A percentile compares a stretch with the other conserved stretches of the same genome.
phyloP scores from a whole-genome alignment of 768 basidiomycete genomes.

The Cystobasidium onofrii region DNA sequence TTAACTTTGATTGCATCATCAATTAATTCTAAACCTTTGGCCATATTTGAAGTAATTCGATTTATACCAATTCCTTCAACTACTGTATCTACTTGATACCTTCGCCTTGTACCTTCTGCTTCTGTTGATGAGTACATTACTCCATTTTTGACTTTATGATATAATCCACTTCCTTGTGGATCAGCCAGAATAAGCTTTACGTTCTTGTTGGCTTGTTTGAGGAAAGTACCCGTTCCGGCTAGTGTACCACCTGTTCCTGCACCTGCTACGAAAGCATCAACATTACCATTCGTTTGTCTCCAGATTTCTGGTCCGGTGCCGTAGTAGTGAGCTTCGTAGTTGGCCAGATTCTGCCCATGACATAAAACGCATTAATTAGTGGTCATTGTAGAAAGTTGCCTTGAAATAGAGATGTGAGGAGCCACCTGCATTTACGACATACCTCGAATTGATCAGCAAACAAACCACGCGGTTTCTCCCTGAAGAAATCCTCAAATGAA shows the following conservation, averaged over 20 bases:
- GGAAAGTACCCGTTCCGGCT: slow-evolving; percentile 67
- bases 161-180: slow-evolving; percentile 88
- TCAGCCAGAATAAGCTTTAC: slow-evolving; percentile 71
- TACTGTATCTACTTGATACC: slow-evolving; percentile 86
- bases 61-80: slow-evolving; percentile 72
- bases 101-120: slow-evolving; percentile 80
- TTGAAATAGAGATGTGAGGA: no score
- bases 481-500: slow-evolving; percentile 36
- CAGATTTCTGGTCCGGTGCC: slow-evolving; percentile 94
- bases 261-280: slow-evolving; percentile 81
- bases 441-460: slow-evolving; percentile 96
- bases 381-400: no score
- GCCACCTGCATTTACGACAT: no score
- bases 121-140: slow-evolving; percentile 94
- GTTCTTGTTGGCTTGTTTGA: slow-evolving; percentile 65
- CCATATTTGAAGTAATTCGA: slow-evolving; percentile 80
- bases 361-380: background rate
- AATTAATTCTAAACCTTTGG: slow-evolving; percentile 70
- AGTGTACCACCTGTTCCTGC: slow-evolving; percentile 97
- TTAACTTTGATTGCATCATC: slow-evolving; percentile 85
- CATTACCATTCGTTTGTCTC: slow-evolving; percentile 72
- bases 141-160: slow-evolving; percentile 86
- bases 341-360: slow-evolving; percentile 63
- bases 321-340: slow-evolving; percentile 76
- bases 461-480: slow-evolving; percentile 60